These are phyloP conservation scores for Breviolum minutum DNA, from an alignment of 73 alveolate species.

Conservation along the genomic window DNA sequence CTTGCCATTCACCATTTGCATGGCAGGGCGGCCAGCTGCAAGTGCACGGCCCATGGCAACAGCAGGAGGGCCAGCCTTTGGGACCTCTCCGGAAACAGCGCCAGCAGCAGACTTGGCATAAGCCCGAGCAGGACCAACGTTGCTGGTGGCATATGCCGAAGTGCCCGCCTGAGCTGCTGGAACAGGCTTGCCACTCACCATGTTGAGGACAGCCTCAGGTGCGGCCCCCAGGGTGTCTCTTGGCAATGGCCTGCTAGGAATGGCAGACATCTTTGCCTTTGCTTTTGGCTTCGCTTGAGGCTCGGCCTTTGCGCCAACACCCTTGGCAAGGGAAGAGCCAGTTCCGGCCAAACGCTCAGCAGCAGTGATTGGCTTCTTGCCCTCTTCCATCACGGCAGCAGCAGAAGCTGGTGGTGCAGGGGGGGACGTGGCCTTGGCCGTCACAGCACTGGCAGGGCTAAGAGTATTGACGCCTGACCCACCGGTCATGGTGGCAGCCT, in stretches of 20 bases:
- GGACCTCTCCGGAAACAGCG: constrained; percentile 12
- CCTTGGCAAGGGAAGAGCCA: constrained; percentile 52
- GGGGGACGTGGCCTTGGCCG: constrained; percentile 27
- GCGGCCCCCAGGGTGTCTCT: background rate
- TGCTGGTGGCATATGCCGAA: constrained; percentile 47
- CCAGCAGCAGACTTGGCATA: constrained; percentile 47
- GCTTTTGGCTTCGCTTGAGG: constrained; percentile 11
- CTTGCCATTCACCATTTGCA: constrained; percentile 51
- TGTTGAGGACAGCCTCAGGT: constrained; percentile 22
- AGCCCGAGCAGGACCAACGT: constrained; percentile 29
- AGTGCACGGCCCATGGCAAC: constrained; percentile 86
- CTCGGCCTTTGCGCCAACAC: constrained; percentile 31
- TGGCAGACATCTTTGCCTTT: constrained; percentile 32
- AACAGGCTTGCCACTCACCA: constrained; percentile 26
- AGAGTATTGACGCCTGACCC: background rate
- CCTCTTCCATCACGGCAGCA: constrained; percentile 49
- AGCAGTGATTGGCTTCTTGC: constrained; percentile 53
- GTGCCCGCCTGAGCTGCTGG: background rate
- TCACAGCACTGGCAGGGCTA: constrained; percentile 49
- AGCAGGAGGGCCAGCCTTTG: constrained; percentile 74
- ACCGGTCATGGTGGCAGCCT: constrained; percentile 6
- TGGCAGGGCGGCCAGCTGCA: constrained; percentile 70
- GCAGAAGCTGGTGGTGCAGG: constrained; percentile 62
- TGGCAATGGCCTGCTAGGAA: constrained; percentile 24
- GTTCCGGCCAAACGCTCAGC: constrained; percentile 49